A percentile compares a stretch with the other conserved stretches of the same genome.
Evolutionary conservation across 345 rosid species (phyloP).

Genomic region (Schrenkiella parvula): DNA sequence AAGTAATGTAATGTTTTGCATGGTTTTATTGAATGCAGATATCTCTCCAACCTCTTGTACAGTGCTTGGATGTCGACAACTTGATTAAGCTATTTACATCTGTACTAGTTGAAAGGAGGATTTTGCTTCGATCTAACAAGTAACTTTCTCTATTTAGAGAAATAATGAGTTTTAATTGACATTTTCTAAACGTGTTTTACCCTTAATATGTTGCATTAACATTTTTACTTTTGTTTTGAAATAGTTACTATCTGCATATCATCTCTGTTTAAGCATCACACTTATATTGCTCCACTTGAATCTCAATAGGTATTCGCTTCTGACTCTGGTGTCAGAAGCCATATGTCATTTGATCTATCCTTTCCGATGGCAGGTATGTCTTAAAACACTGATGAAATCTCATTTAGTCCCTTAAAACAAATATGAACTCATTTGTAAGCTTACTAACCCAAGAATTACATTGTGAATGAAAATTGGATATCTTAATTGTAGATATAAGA

Average conservation of each 20-base stretch:
- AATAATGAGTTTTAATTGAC: neutral
- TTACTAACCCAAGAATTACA: slow-evolving; percentile 2
- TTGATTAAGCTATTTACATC: slow-evolving; percentile 81
- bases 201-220: neutral
- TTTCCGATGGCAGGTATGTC: slow-evolving; percentile 90
- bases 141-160: slow-evolving; percentile 34
- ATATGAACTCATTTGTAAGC: slow-evolving; percentile 9
- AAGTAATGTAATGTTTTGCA: slow-evolving; percentile 4
- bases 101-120: slow-evolving; percentile 88
- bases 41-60: slow-evolving; percentile 93
- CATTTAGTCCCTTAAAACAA: neutral
- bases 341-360: slow-evolving; percentile 98
- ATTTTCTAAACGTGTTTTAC: neutral
- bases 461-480: neutral
- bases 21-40: slow-evolving; percentile 59
- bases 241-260: neutral
- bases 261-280: neutral
- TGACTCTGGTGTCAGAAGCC: slow-evolving; percentile 89
- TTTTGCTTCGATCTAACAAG: slow-evolving; percentile 95
- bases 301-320: slow-evolving; percentile 76
- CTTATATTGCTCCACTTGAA: slow-evolving; percentile 11
- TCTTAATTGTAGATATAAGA: neutral
- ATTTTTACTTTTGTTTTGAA: neutral
- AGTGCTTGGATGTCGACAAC: slow-evolving; percentile 95
- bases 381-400: slow-evolving; percentile 11